phyloP scores from a whole-genome alignment of 345 rosid genomes.

The Ceriops tagal region DNA sequence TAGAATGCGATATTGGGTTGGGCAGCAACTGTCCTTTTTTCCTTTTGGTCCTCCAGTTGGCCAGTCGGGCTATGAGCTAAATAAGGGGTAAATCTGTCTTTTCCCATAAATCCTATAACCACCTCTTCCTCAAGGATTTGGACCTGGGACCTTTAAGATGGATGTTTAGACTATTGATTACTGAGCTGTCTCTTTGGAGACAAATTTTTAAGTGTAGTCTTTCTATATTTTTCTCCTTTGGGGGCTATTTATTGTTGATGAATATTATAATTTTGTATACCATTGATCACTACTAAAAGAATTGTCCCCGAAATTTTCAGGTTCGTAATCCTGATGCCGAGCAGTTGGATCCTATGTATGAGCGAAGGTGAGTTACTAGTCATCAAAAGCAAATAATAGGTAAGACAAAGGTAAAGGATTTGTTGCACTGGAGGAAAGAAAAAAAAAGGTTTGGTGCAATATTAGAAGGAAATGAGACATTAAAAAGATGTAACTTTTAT shows the following conservation, averaged over 20 bases:
- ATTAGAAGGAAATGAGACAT: neutral
- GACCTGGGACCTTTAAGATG: too few species aligned
- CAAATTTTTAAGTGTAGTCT: too few species aligned
- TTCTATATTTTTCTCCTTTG: too few species aligned
- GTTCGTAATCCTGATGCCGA: slow-evolving; percentile 72
- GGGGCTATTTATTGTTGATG: neutral
- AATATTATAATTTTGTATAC: neutral
- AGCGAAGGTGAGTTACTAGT: slow-evolving; percentile 54
- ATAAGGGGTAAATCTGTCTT: too few species aligned
- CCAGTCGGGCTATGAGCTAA: too few species aligned
- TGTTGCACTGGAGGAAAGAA: neutral
- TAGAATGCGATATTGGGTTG: too few species aligned
- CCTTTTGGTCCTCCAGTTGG: too few species aligned
- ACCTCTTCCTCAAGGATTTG: too few species aligned
- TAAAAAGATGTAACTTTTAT: neutral
- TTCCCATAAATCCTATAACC: too few species aligned
- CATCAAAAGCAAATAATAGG: neutral
- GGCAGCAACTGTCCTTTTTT: too few species aligned
- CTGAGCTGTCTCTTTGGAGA: too few species aligned
- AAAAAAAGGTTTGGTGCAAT: neutral
- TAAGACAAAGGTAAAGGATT: neutral
- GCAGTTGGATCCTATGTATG: slow-evolving; percentile 79
- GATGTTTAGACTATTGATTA: too few species aligned
- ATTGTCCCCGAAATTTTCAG: slow-evolving; percentile 34
- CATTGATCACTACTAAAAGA: neutral